phyloP scores from a whole-genome alignment of 2,329 filamentous ascomycete genomes.

The Graphium sp. region DNA sequence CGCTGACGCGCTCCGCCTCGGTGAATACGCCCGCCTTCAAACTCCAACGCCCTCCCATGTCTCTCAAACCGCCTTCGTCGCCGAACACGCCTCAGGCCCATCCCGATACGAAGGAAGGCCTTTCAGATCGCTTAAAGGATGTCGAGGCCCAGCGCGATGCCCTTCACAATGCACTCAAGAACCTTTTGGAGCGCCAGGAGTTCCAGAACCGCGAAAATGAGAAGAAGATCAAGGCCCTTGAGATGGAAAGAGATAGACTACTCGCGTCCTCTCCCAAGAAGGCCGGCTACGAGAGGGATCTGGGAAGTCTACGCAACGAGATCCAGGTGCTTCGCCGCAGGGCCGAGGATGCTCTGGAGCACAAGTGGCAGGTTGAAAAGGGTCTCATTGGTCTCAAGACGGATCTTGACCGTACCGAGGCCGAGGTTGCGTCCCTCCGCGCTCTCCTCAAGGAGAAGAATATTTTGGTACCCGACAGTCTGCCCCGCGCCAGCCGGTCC shows the following conservation, averaged over 20 bases:
- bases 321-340: slow-evolving; percentile 70
- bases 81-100: slow-evolving; percentile 8
- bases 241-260: slow-evolving; percentile 62
- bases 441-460: slow-evolving; percentile 68
- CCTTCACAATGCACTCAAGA: slow-evolving; percentile 72
- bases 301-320: slow-evolving; percentile 64
- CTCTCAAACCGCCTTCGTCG: not conserved
- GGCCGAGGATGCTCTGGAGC: slow-evolving; percentile 84
- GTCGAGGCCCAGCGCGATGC: slow-evolving; percentile 89
- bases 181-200: slow-evolving; percentile 70
- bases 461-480: slow-evolving; percentile 46
- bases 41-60: slow-evolving; percentile 9
- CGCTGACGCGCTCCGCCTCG: slow-evolving; percentile 10
- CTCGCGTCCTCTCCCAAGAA: slow-evolving; percentile 52
- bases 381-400: slow-evolving; percentile 79
- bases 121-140: slow-evolving; percentile 74
- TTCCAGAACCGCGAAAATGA: slow-evolving; percentile 69
- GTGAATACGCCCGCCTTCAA: slow-evolving; percentile 13
- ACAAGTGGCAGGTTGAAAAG: slow-evolving; percentile 94
- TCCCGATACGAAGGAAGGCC: slow-evolving; percentile 45
- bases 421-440: slow-evolving; percentile 76
- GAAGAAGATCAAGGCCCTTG: slow-evolving; percentile 63
- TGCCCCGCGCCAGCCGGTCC: slow-evolving; percentile 24
- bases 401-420: slow-evolving; percentile 88
- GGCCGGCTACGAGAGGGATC: slow-evolving; percentile 70